A percentile compares a stretch with the other conserved stretches of the same genome.
Evolutionary conservation across 129 eudicot genomes (phyloP).

Genomic region (Ambrosia trifida): DNA sequence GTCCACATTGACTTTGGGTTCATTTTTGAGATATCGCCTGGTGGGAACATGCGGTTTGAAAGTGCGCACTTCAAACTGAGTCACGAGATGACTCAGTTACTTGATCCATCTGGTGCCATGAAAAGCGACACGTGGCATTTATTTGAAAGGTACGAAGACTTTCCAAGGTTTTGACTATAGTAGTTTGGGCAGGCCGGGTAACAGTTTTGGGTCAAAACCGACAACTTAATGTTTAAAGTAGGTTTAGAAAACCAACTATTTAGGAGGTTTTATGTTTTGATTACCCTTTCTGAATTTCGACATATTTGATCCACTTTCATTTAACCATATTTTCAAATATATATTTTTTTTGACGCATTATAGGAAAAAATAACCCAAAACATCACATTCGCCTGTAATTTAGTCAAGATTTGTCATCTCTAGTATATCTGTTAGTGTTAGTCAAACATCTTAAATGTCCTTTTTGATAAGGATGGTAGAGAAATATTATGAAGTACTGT

Average conservation of each 20-base stretch:
- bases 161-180: constrained; percentile 9
- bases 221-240: not conserved
- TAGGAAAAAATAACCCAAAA: not conserved
- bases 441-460: not conserved
- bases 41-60: constrained; percentile 97
- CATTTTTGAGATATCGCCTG: constrained; percentile 95
- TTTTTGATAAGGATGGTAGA: not conserved
- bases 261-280: not conserved
- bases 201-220: not conserved
- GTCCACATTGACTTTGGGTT: constrained; percentile 98
- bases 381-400: not conserved
- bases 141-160: constrained; percentile 76
- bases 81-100: constrained; percentile 98
- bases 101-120: constrained; percentile 98
- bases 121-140: constrained; percentile 93
- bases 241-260: not conserved
- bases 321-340: not conserved
- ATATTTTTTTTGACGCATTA: not conserved
- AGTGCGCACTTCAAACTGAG: constrained; percentile 98
- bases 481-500: not conserved
- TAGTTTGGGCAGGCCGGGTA: not conserved
- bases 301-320: not conserved
- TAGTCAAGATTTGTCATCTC: not conserved
- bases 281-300: not conserved
- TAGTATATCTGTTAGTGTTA: not conserved